Base-by-base conservation (phyloP, 192 early-diverging fungal genomes). In the Coemansia sp. region DNA sequence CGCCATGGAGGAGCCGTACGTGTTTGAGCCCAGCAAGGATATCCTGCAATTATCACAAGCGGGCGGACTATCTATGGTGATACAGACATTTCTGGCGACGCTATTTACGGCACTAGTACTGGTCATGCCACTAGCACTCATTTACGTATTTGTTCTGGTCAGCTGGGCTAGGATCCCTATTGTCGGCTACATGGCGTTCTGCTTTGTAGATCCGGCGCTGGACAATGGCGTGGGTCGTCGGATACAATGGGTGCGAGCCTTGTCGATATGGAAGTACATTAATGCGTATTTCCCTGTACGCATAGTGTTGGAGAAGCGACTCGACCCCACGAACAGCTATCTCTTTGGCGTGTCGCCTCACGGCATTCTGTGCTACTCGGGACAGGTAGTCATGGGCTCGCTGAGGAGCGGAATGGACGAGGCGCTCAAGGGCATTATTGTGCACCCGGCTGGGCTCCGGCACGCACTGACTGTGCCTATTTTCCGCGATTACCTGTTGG, bases 311-410 rank as follows among this genome's bases (percentile, higher is more conserved):
- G 92, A 93, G 69, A 79, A 66, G 23, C 90, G 93, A 64, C 77
- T 98, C 25, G 94, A 96, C 73, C 92, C 94, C 11, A 75, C 73
- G n/a, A 85, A 84, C 35, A 94, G 89, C 74, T 96, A 98, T 63
- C 81, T 98, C 5, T 92, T 98, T 83, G 95, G 88, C 26, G 73
- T 81, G 69, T 93, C 96, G 63, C 94, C 94, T n/a, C 93, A 95
- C 65, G 94, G 93, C 5, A 91, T 96, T 47, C 89, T 95, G 62
- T 88, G 88, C 10, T 85, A 94, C 23, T 93, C 92, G 14, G 92
- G 93, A 0, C 89, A 89, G 67, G 86, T 85, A 26, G 89, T 90
- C 28, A 94, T 95, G 85, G 93, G 73, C 8, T 95, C 94, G 0
- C 88, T 94, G 61, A 87, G 89, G 9, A 86, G 88, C 34, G 83